A percentile compares a stretch with the other conserved stretches of the same genome.
These are phyloP conservation scores for Hypomyces rosellus DNA, from an alignment of 2,329 filamentous ascomycete species.

Conservation along the genomic window DNA sequence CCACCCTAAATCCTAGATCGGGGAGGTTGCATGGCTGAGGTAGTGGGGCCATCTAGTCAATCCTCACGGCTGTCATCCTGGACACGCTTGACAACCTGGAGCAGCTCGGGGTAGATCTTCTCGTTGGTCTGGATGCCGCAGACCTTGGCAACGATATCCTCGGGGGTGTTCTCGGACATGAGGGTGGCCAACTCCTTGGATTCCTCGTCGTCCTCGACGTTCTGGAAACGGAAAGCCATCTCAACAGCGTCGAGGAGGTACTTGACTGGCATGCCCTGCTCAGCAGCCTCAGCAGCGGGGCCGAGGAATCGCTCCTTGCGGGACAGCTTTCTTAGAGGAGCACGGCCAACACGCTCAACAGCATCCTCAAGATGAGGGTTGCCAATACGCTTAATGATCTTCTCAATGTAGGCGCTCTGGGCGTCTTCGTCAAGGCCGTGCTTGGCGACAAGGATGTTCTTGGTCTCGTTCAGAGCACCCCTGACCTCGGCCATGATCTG, in stretches of 20 bases:
- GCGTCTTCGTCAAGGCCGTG: slow-evolving; percentile 69
- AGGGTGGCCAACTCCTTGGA: slow-evolving; percentile 79
- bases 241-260: slow-evolving; percentile 77
- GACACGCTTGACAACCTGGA: slow-evolving; percentile 75
- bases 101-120: slow-evolving; percentile 69
- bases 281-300: slow-evolving; percentile 82
- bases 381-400: slow-evolving; percentile 87
- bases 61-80: slow-evolving; percentile 55
- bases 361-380: slow-evolving; percentile 90
- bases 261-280: slow-evolving; percentile 66
- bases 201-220: slow-evolving; percentile 87
- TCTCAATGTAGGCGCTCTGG: slow-evolving; percentile 82
- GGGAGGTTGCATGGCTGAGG: background rate
- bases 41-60: slow-evolving; percentile 25
- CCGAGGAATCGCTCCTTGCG: slow-evolving; percentile 95
- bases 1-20: slow-evolving; percentile 3
- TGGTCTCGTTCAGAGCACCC: slow-evolving; percentile 77
- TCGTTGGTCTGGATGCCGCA: slow-evolving; percentile 73
- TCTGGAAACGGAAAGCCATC: slow-evolving; percentile 92
- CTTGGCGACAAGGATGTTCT: slow-evolving; percentile 77
- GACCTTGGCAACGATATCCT: slow-evolving; percentile 71
- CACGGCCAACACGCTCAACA: slow-evolving; percentile 91
- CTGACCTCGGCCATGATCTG: slow-evolving; percentile 75
- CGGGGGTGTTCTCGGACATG: slow-evolving; percentile 65
- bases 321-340: slow-evolving; percentile 85